These are phyloP conservation scores for Neophaeococcomyces mojaviensis DNA, from an alignment of 2,329 filamentous ascomycete species.

Conservation along the genomic window DNA sequence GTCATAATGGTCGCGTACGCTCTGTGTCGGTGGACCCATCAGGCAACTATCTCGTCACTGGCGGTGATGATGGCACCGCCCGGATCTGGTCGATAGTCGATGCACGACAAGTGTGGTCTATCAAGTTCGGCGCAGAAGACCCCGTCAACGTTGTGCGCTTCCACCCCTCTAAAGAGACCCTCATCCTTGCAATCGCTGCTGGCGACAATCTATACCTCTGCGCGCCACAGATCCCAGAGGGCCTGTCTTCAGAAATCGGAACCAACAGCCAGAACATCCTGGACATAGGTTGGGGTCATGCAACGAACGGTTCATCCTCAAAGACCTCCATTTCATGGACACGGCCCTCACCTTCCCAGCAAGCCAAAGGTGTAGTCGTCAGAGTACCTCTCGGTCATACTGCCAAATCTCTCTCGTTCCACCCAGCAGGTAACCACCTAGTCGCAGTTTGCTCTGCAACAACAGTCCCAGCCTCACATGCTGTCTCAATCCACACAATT, in stretches of 20 bases:
- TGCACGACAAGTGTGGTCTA: conserved; percentile 80
- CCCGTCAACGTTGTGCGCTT: conserved; percentile 81
- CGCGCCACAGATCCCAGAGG: conserved; percentile 50
- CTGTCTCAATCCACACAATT: conserved; percentile 89
- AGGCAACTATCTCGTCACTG: conserved; percentile 79
- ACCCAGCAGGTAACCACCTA: conserved; percentile 88
- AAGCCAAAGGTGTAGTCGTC: conserved; percentile 68
- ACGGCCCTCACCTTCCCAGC: conserved; percentile 64
- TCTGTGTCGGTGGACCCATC: conserved; percentile 77
- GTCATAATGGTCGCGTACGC: conserved; percentile 81
- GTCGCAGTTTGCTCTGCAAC: conserved; percentile 72
- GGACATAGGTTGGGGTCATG: conserved; percentile 88
- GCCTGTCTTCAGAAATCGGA: conserved; percentile 63
- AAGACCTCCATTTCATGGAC: conserved; percentile 69
- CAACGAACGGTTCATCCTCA: conserved; percentile 55
- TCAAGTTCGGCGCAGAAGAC: conserved; percentile 63
- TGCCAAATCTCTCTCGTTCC: conserved; percentile 88
- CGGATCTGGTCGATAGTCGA: conserved; percentile 83
- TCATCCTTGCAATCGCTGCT: conserved; percentile 73
- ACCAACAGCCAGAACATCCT: conserved; percentile 67
- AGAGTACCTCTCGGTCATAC: conserved; percentile 71
- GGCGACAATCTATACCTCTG: conserved; percentile 83
- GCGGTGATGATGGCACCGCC: conserved; percentile 88
- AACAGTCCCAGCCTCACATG: conserved; percentile 44
- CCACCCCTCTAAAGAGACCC: conserved; percentile 74